Evolutionary conservation across 2,329 filamentous ascomycete genomes (phyloP), one percentile per base, ranked within the genome.

Genomic region (Penicillium brevicompactum): DNA sequence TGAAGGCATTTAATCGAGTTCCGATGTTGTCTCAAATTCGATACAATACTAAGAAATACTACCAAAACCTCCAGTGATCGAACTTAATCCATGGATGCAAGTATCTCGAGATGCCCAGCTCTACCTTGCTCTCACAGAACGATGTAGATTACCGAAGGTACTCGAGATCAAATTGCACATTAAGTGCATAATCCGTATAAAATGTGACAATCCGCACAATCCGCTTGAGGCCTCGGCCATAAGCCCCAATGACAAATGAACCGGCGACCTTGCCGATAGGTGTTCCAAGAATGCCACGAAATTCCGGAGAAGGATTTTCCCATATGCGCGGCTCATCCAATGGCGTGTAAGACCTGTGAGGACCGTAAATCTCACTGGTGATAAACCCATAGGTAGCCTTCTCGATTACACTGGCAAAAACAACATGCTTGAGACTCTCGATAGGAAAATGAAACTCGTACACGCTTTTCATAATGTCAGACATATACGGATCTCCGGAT

Each of bases 281-380:
- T 16, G 48, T 55, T 14, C 57, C 57, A 44, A 59, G 46, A 37
- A 57, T 24, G 14, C 40, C 48, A 6, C 48, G 51, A 11, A 44
- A 58, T 32, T 47, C 55, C 1, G 44, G n/a, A 10, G 51, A 46
- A 34, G 46, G 37, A 30, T 48, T 14, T 31, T 51, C 42, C 55
- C 58, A 60, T 5, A 40, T 46, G 11, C 22, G 46, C 2, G 46
- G 38, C 21, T 50, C 46, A 9, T 24, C 31, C 10, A 24, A n/a
- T 2, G 14, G 31, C 22, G 24, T n/a, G 3, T 1, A 13, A 27
- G 41, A 27, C 9, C 27, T 34, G 4, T 5, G 32, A 9, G 51
- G n/a, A 4, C 8, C 2, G 16, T 54, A 45, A 16, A 45, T 11
- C n/a, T 38, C 16, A 16, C 49, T 14, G 3, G 6, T 37, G 16